Conservation (phyloP, 2,329 filamentous ascomycete genomes). For the Aspergillus brunneoviolaceus region DNA sequence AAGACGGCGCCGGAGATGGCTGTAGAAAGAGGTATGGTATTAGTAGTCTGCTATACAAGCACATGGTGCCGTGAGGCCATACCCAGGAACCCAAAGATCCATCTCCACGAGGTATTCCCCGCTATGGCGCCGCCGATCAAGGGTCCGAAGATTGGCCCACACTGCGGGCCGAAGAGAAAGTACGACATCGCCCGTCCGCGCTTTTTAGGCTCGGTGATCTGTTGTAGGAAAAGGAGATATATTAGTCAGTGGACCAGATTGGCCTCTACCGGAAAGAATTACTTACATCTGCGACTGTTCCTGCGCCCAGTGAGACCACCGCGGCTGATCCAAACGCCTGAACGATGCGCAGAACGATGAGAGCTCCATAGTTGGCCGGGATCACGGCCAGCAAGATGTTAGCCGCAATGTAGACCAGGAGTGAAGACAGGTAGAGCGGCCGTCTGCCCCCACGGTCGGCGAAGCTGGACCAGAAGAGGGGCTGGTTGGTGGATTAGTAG, state of each 20-base stretch:
- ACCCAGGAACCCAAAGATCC: slow-evolving; percentile 45
- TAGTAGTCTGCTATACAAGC: too few species aligned
- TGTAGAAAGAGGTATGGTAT: too few species aligned
- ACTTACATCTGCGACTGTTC: slow-evolving; percentile 41
- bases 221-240: too few species aligned
- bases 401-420: slow-evolving; percentile 41
- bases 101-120: slow-evolving; percentile 40
- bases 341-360: slow-evolving; percentile 44
- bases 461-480: slow-evolving; percentile 44
- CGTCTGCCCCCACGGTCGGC: slow-evolving; percentile 44
- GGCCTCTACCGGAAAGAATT: too few species aligned
- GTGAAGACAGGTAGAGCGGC: slow-evolving; percentile 43
- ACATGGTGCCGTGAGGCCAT: slow-evolving; percentile 1
- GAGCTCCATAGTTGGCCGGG: slow-evolving; percentile 39
- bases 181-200: slow-evolving; percentile 44
- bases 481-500: slow-evolving; percentile 18
- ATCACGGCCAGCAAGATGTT: slow-evolving; percentile 42
- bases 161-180: slow-evolving; percentile 47
- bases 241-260: too few species aligned
- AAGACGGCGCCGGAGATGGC: slow-evolving; percentile 28
- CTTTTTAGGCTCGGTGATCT: slow-evolving; percentile 33
- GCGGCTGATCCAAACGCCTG: slow-evolving; percentile 47
- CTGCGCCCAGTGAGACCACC: slow-evolving; percentile 46
- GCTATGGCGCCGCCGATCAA: slow-evolving; percentile 45
- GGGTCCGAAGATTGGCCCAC: slow-evolving; percentile 48